Evolutionary conservation across 2,329 filamentous ascomycete genomes (phyloP).

Genomic region (Neonectria coccinea): DNA sequence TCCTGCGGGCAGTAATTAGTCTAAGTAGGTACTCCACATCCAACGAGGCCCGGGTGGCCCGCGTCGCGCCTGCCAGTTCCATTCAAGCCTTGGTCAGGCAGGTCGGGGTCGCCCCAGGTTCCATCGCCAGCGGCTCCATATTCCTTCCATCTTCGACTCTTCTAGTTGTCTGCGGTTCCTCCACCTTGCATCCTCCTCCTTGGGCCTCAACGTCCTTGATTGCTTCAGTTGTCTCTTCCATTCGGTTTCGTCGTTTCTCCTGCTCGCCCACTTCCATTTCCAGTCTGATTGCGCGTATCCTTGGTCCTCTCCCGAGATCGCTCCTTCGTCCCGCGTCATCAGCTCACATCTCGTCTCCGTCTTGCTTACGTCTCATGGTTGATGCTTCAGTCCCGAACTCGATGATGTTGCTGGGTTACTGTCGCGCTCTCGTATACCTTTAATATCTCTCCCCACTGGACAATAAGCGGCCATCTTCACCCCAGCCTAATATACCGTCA

Average conservation of each 20-base stretch:
- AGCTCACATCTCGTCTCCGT: constrained; percentile 22
- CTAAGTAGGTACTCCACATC: constrained; percentile 14
- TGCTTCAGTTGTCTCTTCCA: neutral
- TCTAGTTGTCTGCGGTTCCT: neutral
- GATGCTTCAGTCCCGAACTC: constrained; percentile 29
- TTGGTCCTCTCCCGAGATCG: neutral
- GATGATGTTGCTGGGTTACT: constrained; percentile 39
- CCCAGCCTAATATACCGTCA: constrained; percentile 9
- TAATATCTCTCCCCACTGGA: constrained; percentile 21
- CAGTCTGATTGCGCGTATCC: neutral
- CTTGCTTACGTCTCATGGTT: constrained; percentile 38
- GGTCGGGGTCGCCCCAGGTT: constrained; percentile 23
- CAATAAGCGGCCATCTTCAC: constrained; percentile 18
- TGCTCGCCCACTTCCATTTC: neutral
- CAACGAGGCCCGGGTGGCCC: constrained; percentile 16
- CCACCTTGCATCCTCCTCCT: neutral
- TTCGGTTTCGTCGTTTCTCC: neutral
- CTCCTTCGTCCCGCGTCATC: constrained; percentile 4
- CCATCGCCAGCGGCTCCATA: constrained; percentile 2
- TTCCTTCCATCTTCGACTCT: constrained; percentile 10
- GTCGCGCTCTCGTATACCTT: constrained; percentile 36
- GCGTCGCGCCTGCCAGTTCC: constrained; percentile 8
- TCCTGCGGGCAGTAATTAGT: neutral
- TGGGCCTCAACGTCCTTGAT: constrained; percentile 7
- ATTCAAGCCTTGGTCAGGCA: constrained; percentile 8